These are phyloP conservation scores for Hanseniaspora uvarum DNA, from an alignment of 1,139 yeast genomes.

Conservation along the genomic window DNA sequence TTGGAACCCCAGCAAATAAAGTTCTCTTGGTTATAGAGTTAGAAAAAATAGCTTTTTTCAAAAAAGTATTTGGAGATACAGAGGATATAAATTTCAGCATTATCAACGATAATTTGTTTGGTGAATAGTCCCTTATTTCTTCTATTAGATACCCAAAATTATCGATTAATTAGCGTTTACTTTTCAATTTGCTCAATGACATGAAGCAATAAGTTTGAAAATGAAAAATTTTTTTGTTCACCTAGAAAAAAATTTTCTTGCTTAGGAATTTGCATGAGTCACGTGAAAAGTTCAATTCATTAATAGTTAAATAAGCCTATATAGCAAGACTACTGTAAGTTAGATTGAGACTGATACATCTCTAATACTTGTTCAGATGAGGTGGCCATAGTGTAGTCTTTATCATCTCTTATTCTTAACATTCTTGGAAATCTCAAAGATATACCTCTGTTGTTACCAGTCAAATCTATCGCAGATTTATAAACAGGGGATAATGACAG, in stretches of 20 bases:
- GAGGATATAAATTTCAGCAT: constrained; percentile 33
- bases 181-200: no score
- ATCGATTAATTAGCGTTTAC: no score
- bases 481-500: constrained; percentile 84
- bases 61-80: background rate
- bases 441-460: constrained; percentile 62
- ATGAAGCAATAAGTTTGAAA: no score
- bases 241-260: background rate
- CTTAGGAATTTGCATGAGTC: background rate
- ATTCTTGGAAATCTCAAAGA: constrained; percentile 89
- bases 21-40: background rate
- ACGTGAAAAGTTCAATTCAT: no score
- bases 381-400: constrained; percentile 80
- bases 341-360: constrained; percentile 69
- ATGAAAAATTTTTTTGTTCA: background rate
- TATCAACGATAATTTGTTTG: background rate
- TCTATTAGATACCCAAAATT: no score
- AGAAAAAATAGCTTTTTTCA: background rate
- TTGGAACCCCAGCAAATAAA: background rate
- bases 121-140: no score
- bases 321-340: constrained; percentile 20
- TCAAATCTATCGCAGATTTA: constrained; percentile 69
- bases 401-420: constrained; percentile 75
- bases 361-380: constrained; percentile 83
- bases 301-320: background rate